phyloP scores from a whole-genome alignment of 2,329 filamentous ascomycete species.

The Cytospora piceicola region DNA sequence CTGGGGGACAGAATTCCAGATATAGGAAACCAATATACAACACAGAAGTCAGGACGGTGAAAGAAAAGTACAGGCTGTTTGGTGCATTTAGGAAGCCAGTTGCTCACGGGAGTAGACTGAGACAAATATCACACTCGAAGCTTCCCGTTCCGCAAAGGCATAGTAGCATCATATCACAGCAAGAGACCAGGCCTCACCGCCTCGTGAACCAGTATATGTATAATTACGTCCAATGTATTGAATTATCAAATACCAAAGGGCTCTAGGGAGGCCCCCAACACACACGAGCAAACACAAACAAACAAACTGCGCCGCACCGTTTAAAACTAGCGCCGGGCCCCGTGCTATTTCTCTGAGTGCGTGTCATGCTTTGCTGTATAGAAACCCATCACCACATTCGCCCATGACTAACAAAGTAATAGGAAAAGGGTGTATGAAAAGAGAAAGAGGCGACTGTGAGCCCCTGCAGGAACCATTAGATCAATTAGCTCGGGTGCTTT shows the following conservation, averaged over 20 bases:
- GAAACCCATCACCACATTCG: not conserved
- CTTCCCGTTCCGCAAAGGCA: no score
- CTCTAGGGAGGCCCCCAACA: not conserved
- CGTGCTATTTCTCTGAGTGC: not conserved
- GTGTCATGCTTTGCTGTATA: not conserved
- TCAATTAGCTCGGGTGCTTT: not conserved
- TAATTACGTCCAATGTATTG: not conserved
- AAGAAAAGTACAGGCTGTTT: no score
- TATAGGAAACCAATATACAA: no score
- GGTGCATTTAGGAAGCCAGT: no score
- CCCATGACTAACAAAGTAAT: not conserved
- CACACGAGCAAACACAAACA: not conserved
- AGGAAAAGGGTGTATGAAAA: not conserved
- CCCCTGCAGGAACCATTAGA: not conserved
- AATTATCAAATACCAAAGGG: not conserved
- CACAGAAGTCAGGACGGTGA: no score
- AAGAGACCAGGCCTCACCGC: not conserved
- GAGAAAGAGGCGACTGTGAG: not conserved
- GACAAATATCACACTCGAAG: no score
- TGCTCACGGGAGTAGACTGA: no score
- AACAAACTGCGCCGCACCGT: conserved; percentile 8
- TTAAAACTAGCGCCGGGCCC: conserved; percentile 22
- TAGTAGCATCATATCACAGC: not conserved
- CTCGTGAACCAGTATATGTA: not conserved
- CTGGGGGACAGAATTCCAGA: no score